These are phyloP conservation scores for Spergularia azorica DNA, from an alignment of 179 eudicot genomes.

Conservation along the genomic window DNA sequence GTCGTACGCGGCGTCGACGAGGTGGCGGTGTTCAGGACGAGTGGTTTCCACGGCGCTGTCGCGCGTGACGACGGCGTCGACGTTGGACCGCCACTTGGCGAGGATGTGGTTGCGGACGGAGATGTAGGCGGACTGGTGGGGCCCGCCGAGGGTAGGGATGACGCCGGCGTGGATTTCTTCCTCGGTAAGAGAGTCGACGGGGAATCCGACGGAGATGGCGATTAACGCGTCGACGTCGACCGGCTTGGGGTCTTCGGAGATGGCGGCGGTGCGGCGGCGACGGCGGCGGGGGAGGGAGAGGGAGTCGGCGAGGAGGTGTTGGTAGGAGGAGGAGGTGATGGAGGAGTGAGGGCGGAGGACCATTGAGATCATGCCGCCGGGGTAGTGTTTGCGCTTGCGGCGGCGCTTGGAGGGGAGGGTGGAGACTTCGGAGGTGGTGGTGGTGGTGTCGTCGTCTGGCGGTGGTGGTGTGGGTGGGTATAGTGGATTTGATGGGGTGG, in stretches of 20 bases:
- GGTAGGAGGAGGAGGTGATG: constrained; percentile 21
- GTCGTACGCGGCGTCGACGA: constrained; percentile 57
- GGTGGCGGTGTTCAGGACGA: constrained; percentile 45
- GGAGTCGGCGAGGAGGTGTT: constrained; percentile 21
- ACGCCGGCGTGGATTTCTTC: constrained; percentile 80
- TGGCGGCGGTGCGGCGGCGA: constrained; percentile 35
- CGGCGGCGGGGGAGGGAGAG: constrained; percentile 42
- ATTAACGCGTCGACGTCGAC: constrained; percentile 76
- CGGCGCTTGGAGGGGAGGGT: constrained; percentile 44
- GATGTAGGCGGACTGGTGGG: constrained; percentile 63
- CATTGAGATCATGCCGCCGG: constrained; percentile 66
- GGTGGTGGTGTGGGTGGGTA: constrained; percentile 30
- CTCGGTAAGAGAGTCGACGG: constrained; percentile 79
- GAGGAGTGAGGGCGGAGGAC: constrained; percentile 60
- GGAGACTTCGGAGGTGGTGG: constrained; percentile 28
- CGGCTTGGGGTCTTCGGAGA: constrained; percentile 31
- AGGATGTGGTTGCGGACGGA: constrained; percentile 78
- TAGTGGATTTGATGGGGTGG: constrained; percentile 38
- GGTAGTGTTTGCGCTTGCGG: constrained; percentile 70
- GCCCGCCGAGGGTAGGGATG: constrained; percentile 44
- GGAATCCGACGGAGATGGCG: constrained; percentile 93
- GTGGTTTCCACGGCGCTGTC: constrained; percentile 48
- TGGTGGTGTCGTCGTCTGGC: constrained; percentile 27
- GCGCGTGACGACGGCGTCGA: constrained; percentile 48
- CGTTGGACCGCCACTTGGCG: constrained; percentile 79